These are phyloP conservation scores for Aspergillus flavus DNA, from an alignment of 2,329 filamentous ascomycete genomes.

Conservation along the genomic window DNA sequence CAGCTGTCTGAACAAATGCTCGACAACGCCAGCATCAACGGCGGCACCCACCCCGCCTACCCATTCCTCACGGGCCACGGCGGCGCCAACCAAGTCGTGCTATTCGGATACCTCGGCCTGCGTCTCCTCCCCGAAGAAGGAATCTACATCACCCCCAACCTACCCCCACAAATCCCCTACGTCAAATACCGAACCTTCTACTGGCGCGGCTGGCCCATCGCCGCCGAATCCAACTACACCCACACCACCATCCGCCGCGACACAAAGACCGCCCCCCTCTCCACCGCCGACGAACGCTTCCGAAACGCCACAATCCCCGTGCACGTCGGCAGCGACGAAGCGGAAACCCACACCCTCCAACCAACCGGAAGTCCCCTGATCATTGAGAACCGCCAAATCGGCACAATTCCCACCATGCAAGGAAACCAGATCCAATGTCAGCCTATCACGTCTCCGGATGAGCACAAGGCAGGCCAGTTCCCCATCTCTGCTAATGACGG, in stretches of 20 bases:
- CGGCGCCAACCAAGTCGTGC: slow-evolving; percentile 67
- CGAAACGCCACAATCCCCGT: slow-evolving; percentile 60
- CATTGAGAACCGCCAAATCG: slow-evolving; percentile 61
- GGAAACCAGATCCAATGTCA: slow-evolving; percentile 69
- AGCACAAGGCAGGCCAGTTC: slow-evolving; percentile 67
- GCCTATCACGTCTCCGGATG: slow-evolving; percentile 51
- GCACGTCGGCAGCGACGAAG: slow-evolving; percentile 53
- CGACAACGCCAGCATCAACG: slow-evolving; percentile 63
- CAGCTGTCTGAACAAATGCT: slow-evolving; percentile 71
- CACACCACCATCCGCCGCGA: slow-evolving; percentile 65
- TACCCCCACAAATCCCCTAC: slow-evolving; percentile 66
- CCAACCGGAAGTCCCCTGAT: slow-evolving; percentile 53
- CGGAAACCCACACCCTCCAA: slow-evolving; percentile 46
- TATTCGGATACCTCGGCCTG: slow-evolving; percentile 69
- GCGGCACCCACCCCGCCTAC: slow-evolving; percentile 68
- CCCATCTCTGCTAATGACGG: slow-evolving; percentile 69
- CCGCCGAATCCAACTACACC: slow-evolving; percentile 63
- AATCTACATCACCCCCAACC: slow-evolving; percentile 64
- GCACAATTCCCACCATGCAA: slow-evolving; percentile 54
- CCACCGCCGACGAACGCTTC: slow-evolving; percentile 59
- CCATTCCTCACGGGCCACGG: slow-evolving; percentile 73
- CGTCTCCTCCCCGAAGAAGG: slow-evolving; percentile 61
- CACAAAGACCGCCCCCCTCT: slow-evolving; percentile 44
- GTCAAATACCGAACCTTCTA: slow-evolving; percentile 66
- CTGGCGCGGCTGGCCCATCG: slow-evolving; percentile 67